A percentile compares a stretch with the other conserved stretches of the same genome.
These are phyloP conservation scores for Tricholoma bakamatsutake DNA, from an alignment of 768 basidiomycete species.

Conservation along the genomic window DNA sequence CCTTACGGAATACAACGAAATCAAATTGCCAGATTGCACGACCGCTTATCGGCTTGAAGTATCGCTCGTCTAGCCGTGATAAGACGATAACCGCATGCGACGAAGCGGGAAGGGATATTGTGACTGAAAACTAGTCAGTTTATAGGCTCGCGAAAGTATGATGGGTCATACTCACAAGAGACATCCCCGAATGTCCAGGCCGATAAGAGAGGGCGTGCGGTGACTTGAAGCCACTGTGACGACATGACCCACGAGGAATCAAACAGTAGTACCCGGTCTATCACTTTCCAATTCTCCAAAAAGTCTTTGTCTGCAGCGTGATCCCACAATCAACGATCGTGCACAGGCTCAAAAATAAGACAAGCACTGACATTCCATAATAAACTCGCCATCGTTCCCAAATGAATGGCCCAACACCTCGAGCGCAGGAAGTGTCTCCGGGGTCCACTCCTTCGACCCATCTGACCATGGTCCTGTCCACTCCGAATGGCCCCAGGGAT, in stretches of 20 bases:
- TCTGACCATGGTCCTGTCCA: conserved; percentile 50
- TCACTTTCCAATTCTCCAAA: conserved; percentile 30
- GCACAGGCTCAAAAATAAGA: neutral
- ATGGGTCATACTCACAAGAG: conserved; percentile 23
- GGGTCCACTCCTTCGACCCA: conserved; percentile 50
- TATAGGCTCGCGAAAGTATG: neutral
- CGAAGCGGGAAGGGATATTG: conserved; percentile 23
- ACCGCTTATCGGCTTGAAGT: conserved; percentile 24
- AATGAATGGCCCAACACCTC: conserved; percentile 39
- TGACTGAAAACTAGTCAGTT: conserved; percentile 20
- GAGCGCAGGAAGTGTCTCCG: conserved; percentile 40
- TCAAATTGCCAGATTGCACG: conserved; percentile 27
- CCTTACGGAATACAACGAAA: conserved; percentile 31
- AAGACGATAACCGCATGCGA: conserved; percentile 31
- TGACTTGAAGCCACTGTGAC: conserved; percentile 36
- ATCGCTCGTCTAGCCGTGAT: conserved; percentile 30
- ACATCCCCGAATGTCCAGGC: conserved; percentile 38
- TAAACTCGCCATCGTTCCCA: conserved; percentile 45
- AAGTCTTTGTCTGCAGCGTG: conserved; percentile 28
- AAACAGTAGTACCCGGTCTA: conserved; percentile 35
- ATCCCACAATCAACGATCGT: neutral
- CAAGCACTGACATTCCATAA: conserved; percentile 41
- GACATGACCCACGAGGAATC: conserved; percentile 34
- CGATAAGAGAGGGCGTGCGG: conserved; percentile 16
- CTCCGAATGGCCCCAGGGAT: conserved; percentile 45